phyloP scores from a whole-genome alignment of 2,329 filamentous ascomycete species.

The Harringtonia aguacate region DNA sequence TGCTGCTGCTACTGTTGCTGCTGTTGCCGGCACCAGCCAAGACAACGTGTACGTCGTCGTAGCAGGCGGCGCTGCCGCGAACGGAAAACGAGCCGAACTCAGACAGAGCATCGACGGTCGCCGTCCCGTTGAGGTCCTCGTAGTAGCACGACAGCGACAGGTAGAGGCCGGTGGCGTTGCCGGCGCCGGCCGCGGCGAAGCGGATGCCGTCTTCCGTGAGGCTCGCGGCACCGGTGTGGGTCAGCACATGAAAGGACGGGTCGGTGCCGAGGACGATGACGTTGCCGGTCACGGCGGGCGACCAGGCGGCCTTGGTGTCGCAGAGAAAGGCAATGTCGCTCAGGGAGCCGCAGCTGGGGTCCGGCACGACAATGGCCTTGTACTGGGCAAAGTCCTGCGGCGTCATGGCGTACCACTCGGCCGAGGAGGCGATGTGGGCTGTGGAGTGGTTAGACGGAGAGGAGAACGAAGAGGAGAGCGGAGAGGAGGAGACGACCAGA shows the following conservation, averaged over 20 bases:
- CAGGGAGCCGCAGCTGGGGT: slow-evolving; percentile 23
- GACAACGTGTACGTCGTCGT: slow-evolving; percentile 28
- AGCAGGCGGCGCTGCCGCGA: slow-evolving; percentile 26
- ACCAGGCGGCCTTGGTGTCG: slow-evolving; percentile 27
- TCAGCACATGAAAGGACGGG: slow-evolving; percentile 19
- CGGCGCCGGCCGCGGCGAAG: slow-evolving; percentile 11
- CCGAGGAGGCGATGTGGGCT: slow-evolving; percentile 9
- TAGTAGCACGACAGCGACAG: slow-evolving; percentile 32
- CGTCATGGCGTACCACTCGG: slow-evolving; percentile 15
- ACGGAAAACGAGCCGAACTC: slow-evolving; percentile 28
- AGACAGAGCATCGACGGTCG: slow-evolving; percentile 16
- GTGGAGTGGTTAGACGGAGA: not conserved
- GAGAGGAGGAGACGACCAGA: not conserved
- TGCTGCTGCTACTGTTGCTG: too few relatives aligned
- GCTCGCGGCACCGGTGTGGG: slow-evolving; percentile 19
- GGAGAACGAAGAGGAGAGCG: not conserved
- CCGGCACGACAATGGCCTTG: slow-evolving; percentile 32
- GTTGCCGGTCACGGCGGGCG: slow-evolving; percentile 28
- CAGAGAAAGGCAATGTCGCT: slow-evolving; percentile 24
- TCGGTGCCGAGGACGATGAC: slow-evolving; percentile 31
- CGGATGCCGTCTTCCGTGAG: slow-evolving; percentile 27
- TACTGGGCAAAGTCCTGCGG: slow-evolving; percentile 30
- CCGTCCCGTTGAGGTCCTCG: slow-evolving; percentile 12
- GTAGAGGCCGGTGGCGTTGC: slow-evolving; percentile 18
- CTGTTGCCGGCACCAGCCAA: slow-evolving; percentile 16